Evolutionary conservation across 2,329 filamentous ascomycete genomes (phyloP).

Genomic region (Paraphaeosphaeria sporulosa): DNA sequence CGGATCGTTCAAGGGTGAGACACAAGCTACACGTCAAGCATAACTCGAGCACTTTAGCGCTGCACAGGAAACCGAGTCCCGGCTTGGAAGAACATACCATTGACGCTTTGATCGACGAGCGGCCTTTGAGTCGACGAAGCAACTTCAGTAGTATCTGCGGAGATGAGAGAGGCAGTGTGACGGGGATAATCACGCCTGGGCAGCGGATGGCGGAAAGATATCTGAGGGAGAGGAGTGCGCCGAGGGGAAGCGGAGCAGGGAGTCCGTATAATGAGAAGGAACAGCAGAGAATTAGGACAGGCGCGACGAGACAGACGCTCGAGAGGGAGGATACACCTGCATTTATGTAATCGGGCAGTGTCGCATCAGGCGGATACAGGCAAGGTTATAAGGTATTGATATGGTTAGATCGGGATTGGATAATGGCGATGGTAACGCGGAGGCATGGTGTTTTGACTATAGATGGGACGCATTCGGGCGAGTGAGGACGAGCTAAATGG

Average conservation of each 20-base stretch:
- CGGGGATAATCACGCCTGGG: slow-evolving; percentile 36
- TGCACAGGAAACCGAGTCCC: slow-evolving; percentile 26
- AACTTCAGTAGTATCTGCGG: slow-evolving; percentile 2
- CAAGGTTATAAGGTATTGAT: background rate
- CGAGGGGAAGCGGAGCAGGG: slow-evolving; percentile 19
- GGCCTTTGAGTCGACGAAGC: slow-evolving; percentile 4
- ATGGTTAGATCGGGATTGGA: background rate
- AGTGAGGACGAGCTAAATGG: background rate
- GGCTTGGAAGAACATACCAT: slow-evolving; percentile 21
- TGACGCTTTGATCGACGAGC: slow-evolving; percentile 20
- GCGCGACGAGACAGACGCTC: slow-evolving; percentile 17
- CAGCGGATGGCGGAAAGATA: slow-evolving; percentile 43
- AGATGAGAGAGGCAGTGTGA: slow-evolving; percentile 8
- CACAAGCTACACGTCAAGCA: slow-evolving; percentile 17
- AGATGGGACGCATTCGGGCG: background rate
- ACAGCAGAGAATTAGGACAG: slow-evolving; percentile 10
- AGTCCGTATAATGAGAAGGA: slow-evolving; percentile 19
- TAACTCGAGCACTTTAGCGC: slow-evolving; percentile 24
- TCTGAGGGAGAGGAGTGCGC: slow-evolving; percentile 28
- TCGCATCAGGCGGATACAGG: background rate
- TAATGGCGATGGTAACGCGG: background rate
- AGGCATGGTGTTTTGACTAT: background rate
- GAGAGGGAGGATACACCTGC: slow-evolving; percentile 34
- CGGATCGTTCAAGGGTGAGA: background rate
- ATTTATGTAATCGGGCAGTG: slow-evolving; percentile 23